Percentiles rank a stretch among this genome's conserved stretches.
These are phyloP conservation scores for Phytomonas francai DNA, from an alignment of 208 protist genomes.

Conservation along the genomic window DNA sequence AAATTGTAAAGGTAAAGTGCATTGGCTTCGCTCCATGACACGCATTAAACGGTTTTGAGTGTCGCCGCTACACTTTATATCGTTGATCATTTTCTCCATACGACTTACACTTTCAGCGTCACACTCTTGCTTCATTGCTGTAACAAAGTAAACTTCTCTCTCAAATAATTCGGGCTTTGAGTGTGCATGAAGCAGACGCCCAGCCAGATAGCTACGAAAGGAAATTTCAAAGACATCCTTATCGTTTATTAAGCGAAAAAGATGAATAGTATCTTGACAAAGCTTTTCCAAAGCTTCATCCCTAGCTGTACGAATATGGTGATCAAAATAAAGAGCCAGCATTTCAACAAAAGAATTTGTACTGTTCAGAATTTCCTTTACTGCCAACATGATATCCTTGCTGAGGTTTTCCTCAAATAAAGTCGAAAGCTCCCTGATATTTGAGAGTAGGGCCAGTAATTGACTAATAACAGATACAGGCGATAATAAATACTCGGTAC, in stretches of 20 bases:
- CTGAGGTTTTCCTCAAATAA: neutral
- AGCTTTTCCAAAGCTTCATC: slow-evolving; percentile 16
- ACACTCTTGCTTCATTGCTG: slow-evolving; percentile 8
- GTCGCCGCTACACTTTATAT: slow-evolving; percentile 23
- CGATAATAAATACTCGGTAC: neutral
- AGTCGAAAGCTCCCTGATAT: neutral
- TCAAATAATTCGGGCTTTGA: slow-evolving; percentile 19
- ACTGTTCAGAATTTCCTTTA: slow-evolving; percentile 26
- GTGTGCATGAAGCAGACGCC: slow-evolving; percentile 46
- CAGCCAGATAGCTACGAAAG: slow-evolving; percentile 43
- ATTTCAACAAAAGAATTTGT: slow-evolving; percentile 35
- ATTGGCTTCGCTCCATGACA: slow-evolving; percentile 16
- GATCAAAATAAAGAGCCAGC: slow-evolving; percentile 54
- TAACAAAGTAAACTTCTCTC: slow-evolving; percentile 6
- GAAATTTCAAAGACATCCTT: slow-evolving; percentile 59
- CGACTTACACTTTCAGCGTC: slow-evolving; percentile 40
- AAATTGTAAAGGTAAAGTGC: slow-evolving; percentile 45
- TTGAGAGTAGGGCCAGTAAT: neutral
- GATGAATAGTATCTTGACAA: slow-evolving; percentile 23
- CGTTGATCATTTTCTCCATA: slow-evolving; percentile 65
- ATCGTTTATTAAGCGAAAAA: slow-evolving; percentile 50
- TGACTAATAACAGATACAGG: neutral
- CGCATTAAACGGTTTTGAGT: slow-evolving; percentile 18
- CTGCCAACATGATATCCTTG: neutral
- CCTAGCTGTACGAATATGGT: slow-evolving; percentile 21